Percentiles rank a stretch among this genome's conserved stretches.
Evolutionary conservation across 768 basidiomycete species (phyloP).

Genomic region (Astraeus odoratus): DNA sequence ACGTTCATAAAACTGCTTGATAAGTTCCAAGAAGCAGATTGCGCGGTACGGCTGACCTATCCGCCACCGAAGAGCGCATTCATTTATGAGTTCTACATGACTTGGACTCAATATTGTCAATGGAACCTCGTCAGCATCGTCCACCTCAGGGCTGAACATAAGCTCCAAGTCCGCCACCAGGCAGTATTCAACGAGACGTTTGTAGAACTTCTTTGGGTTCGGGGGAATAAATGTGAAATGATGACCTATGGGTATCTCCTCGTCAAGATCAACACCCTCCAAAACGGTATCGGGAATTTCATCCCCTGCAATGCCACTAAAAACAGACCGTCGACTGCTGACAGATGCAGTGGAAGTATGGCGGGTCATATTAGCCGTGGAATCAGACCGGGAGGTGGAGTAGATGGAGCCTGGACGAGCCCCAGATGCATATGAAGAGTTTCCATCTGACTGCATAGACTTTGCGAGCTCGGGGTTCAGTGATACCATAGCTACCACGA

Average conservation of each 20-base stretch:
- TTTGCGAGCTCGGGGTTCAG: constrained; percentile 83
- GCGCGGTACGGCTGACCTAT: constrained; percentile 74
- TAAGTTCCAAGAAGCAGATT: constrained; percentile 76
- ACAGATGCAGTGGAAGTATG: constrained; percentile 54
- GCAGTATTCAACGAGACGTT: constrained; percentile 75
- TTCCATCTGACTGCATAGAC: constrained; percentile 52
- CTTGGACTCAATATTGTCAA: constrained; percentile 77
- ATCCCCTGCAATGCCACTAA: constrained; percentile 27
- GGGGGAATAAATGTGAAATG: constrained; percentile 89
- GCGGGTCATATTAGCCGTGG: constrained; percentile 33
- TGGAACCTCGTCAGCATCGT: constrained; percentile 92
- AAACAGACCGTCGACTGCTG: constrained; percentile 61
- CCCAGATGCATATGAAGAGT: constrained; percentile 17
- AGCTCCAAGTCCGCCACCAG: constrained; percentile 80
- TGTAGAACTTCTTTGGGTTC: constrained; percentile 80
- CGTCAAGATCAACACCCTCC: constrained; percentile 49
- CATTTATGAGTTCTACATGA: constrained; percentile 79
- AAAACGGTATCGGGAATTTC: constrained; percentile 27
- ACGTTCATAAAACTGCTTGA: constrained; percentile 81
- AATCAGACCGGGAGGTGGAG: constrained; percentile 32
- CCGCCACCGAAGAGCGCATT: constrained; percentile 87
- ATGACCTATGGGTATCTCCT: constrained; percentile 64
- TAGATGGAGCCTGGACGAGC: constrained; percentile 57
- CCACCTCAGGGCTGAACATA: constrained; percentile 87
- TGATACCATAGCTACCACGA: constrained; percentile 82